Percentiles rank a stretch among this genome's conserved stretches.
These are phyloP conservation scores for Rhexocercosporidium sp. DNA, from an alignment of 2,329 filamentous ascomycete genomes.

Conservation along the genomic window DNA sequence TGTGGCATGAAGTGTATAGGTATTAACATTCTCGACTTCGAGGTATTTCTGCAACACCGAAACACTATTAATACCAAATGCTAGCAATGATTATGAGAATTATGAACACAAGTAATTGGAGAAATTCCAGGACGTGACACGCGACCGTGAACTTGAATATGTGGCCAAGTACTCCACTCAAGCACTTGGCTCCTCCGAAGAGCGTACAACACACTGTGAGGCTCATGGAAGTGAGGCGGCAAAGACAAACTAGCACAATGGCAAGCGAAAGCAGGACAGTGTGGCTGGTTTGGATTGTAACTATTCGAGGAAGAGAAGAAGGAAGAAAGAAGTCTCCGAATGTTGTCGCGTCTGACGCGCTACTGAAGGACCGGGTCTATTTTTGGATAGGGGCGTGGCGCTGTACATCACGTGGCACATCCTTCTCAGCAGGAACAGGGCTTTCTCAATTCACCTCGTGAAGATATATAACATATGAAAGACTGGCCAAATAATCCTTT, in stretches of 20 bases:
- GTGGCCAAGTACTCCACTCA: not conserved
- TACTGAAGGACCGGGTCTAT: not conserved
- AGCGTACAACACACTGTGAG: no score
- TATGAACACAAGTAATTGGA: no score
- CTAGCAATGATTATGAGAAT: not conserved
- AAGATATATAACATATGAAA: no score
- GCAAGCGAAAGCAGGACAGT: no score
- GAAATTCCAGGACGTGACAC: no score
- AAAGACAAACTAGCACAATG: not conserved
- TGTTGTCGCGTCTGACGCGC: slow-evolving; percentile 7
- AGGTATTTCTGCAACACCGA: not conserved
- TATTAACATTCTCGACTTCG: not conserved
- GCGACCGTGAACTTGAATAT: no score
- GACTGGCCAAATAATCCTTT: no score
- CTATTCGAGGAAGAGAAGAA: not conserved
- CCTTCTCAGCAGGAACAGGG: not conserved
- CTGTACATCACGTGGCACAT: not conserved
- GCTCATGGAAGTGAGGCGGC: not conserved
- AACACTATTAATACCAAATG: not conserved
- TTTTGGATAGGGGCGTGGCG: not conserved
- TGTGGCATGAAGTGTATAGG: no score
- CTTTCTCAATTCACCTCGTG: no score
- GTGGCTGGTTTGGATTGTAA: not conserved
- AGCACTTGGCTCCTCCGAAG: not conserved
- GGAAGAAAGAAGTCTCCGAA: slow-evolving; percentile 4